Evolutionary conservation across 176 grass and related monocot genomes (phyloP).

Genomic region (Neostapfia colusana): DNA sequence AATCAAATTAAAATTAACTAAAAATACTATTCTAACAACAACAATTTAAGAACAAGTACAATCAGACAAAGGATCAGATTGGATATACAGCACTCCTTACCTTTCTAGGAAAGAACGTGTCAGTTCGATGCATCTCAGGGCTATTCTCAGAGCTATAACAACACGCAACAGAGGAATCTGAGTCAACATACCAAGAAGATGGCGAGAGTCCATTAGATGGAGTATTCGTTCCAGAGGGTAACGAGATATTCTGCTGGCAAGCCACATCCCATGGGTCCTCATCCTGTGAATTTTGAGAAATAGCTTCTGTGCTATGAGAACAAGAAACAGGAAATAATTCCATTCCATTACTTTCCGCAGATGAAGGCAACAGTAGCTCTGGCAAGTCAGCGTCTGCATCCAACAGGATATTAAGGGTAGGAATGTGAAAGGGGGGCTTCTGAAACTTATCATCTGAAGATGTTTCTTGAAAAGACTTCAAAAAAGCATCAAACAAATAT

Average conservation of each 20-base stretch:
- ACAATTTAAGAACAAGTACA: background rate
- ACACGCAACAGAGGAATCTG: constrained; percentile 27
- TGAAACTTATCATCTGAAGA: constrained; percentile 29
- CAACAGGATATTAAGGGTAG: constrained; percentile 21
- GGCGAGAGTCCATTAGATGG: constrained; percentile 25
- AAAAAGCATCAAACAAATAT: constrained; percentile 50
- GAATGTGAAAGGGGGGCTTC: constrained; percentile 12
- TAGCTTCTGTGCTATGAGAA: constrained; percentile 47
- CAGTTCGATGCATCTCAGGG: constrained; percentile 30
- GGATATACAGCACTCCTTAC: constrained; percentile 33
- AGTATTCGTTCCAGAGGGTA: constrained; percentile 21
- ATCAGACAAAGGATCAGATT: background rate
- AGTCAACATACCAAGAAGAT: constrained; percentile 36
- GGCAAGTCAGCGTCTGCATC: constrained; percentile 18
- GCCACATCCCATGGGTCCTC: constrained; percentile 41
- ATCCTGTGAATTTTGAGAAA: constrained; percentile 37
- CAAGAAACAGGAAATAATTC: constrained; percentile 48
- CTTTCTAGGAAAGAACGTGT: constrained; percentile 41
- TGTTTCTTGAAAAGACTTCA: constrained; percentile 44
- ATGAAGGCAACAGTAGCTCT: constrained; percentile 30
- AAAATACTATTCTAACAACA: no score
- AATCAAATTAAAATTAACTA: no score
- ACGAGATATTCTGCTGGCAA: constrained; percentile 26
- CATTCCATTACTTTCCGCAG: constrained; percentile 34
- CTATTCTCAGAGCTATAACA: constrained; percentile 37